Percentiles rank a stretch among this genome's conserved stretches.
Evolutionary conservation across 2,329 filamentous ascomycete genomes (phyloP).

Genomic region (Stagonosporopsis chrysanthemi): DNA sequence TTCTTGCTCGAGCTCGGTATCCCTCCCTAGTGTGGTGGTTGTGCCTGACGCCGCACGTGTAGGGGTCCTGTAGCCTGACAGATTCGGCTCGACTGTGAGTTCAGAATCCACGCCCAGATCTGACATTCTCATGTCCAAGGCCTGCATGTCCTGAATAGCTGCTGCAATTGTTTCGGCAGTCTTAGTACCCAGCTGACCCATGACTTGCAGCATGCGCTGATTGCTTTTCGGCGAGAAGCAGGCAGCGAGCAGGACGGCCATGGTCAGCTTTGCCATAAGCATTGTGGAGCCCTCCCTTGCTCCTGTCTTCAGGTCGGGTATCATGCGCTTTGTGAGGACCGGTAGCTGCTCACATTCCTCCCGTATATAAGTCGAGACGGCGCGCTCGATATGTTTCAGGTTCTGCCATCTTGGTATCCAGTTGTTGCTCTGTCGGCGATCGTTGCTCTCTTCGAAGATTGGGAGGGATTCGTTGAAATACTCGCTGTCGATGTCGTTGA

Average conservation of each 20-base stretch:
- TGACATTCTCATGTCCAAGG: slow-evolving; percentile 46
- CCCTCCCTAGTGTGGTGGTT: slow-evolving; percentile 43
- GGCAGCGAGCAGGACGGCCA: slow-evolving; percentile 57
- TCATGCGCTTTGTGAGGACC: slow-evolving; percentile 49
- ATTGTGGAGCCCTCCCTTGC: slow-evolving; percentile 55
- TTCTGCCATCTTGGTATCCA: slow-evolving; percentile 63
- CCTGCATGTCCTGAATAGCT: slow-evolving; percentile 52
- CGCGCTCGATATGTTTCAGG: slow-evolving; percentile 59
- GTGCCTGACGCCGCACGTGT: slow-evolving; percentile 42
- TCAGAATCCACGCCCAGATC: slow-evolving; percentile 47
- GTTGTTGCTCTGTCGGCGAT: slow-evolving; percentile 52
- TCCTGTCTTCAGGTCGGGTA: slow-evolving; percentile 58
- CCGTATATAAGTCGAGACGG: slow-evolving; percentile 58
- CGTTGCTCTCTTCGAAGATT: slow-evolving; percentile 51
- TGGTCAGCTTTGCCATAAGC: slow-evolving; percentile 54
- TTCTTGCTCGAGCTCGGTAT: slow-evolving; percentile 58
- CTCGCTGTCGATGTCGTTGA: slow-evolving; percentile 55
- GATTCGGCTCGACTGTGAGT: slow-evolving; percentile 42
- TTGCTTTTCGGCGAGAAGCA: slow-evolving; percentile 58
- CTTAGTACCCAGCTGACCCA: slow-evolving; percentile 48
- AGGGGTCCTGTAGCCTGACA: slow-evolving; percentile 44
- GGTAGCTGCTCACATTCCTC: slow-evolving; percentile 54
- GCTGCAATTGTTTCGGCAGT: slow-evolving; percentile 50
- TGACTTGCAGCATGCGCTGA: slow-evolving; percentile 55
- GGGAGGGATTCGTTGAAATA: slow-evolving; percentile 60